Base-by-base conservation (phyloP, 163 green algal genomes). In the Smithsoniella earleae region DNA sequence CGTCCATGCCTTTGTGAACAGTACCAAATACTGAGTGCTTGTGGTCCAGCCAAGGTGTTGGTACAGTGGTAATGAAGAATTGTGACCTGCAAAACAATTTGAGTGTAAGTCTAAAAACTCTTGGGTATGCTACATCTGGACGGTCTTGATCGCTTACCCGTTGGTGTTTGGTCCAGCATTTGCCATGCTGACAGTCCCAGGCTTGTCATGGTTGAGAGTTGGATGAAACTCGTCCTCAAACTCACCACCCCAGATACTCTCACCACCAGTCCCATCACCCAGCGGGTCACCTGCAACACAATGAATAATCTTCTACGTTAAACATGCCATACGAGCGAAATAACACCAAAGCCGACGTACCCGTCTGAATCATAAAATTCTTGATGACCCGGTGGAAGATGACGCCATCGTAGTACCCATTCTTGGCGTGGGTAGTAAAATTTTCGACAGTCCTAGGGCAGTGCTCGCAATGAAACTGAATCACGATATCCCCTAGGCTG, bases 301-400 rank as follows among this genome's bases (percentile, higher is more conserved):
- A 30, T 62, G 27, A 22, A 77, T 2, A 1, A 34, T 79, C n/a
- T n/a, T n/a, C n/a, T n/a, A n/a, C n/a, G n/a, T n/a, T n/a, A n/a
- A n/a, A n/a, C n/a, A n/a, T n/a, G 49, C 25, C n/a, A 66, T 18
- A 66, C 18, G 18, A 66, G 55, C 18, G 20, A 18, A 66, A 66
- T 18, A 18, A 66, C n/a, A 66, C 55, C n/a, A 66, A 31, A 66
- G 18, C n/a, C n/a, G 52, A 20, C 58, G 34, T 13, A 3, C 94
- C 94, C 4, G 90, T 97, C 79, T 99, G 95, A 8, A 98, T 75
- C 93, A 98, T 98, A 89, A 99, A 98, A 46, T 89, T 90, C 79
- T 96, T 96, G 79, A 99, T 98, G 13, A 99, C 88, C 20, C 93
- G 83, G 81, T 99, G 95, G 83, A 99, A 96, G 54, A 97, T 86